Conservation (phyloP, 1,139 yeast species). For the Candida neerlandica region DNA sequence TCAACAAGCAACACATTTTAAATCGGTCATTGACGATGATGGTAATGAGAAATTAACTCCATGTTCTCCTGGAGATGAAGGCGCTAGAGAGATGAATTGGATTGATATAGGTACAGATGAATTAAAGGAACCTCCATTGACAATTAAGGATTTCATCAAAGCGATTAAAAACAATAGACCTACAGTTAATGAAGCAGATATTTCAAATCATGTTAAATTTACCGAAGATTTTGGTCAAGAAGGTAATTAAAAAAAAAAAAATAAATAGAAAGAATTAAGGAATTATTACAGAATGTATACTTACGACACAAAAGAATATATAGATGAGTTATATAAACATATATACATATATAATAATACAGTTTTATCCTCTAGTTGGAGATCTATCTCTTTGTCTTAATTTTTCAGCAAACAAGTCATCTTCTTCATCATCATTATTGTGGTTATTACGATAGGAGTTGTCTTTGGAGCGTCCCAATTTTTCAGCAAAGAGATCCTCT, state of each 20-base stretch:
- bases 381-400: conserved; percentile 21
- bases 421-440: conserved; percentile 24
- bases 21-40: conserved; percentile 47
- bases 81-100: conserved; percentile 91
- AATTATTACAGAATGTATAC: background rate
- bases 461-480: conserved; percentile 6
- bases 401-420: conserved; percentile 19
- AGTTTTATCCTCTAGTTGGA: conserved; percentile 17
- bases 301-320: background rate
- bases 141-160: conserved; percentile 89
- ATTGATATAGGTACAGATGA: conserved; percentile 88
- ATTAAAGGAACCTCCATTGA: conserved; percentile 83
- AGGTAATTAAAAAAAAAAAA: conserved; percentile 66
- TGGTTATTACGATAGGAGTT: conserved; percentile 2
- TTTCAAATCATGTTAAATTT: conserved; percentile 80
- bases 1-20: conserved; percentile 96
- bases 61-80: conserved; percentile 93
- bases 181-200: conserved; percentile 85
- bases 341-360: background rate
- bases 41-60: conserved; percentile 67
- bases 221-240: conserved; percentile 97
- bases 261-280: too few species aligned
- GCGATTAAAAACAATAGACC: conserved; percentile 93
- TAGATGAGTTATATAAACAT: too few species aligned
- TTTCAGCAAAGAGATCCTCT: conserved; percentile 19